These are phyloP conservation scores for Rhipidocladum racemiflorum DNA, from an alignment of 176 grass and related monocot species.

Conservation along the genomic window DNA sequence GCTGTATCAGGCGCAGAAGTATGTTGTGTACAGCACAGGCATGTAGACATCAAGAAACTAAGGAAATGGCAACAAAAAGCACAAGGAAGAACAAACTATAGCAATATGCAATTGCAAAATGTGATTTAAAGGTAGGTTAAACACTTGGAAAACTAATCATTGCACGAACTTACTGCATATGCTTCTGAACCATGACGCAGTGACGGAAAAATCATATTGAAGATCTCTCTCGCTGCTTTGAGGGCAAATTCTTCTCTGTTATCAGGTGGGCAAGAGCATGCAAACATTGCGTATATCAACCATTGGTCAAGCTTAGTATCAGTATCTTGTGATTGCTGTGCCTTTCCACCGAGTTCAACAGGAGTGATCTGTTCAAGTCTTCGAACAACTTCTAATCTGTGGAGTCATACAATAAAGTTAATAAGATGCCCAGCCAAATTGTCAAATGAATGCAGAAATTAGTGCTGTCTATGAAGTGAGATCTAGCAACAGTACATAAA, in stretches of 20 bases:
- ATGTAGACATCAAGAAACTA: background rate
- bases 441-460: constrained; percentile 16
- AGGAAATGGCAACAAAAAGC: background rate
- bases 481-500: background rate
- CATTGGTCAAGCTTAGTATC: constrained; percentile 93
- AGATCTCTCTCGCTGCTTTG: constrained; percentile 78
- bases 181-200: constrained; percentile 89
- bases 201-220: constrained; percentile 92
- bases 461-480: background rate
- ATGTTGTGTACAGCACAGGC: background rate
- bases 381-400: constrained; percentile 76
- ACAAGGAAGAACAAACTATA: constrained; percentile 11
- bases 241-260: constrained; percentile 56
- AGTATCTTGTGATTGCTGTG: constrained; percentile 73
- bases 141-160: constrained; percentile 36
- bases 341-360: constrained; percentile 85
- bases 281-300: constrained; percentile 97
- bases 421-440: constrained; percentile 1
- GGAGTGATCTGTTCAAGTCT: constrained; percentile 90
- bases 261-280: constrained; percentile 81
- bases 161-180: constrained; percentile 70
- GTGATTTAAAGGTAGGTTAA: constrained; percentile 16
- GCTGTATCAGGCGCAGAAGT: background rate
- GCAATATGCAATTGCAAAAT: background rate
- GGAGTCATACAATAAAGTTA: constrained; percentile 29